phyloP scores from a whole-genome alignment of 805 yeast species.

The Vanderwaltozyma verrucispora region DNA sequence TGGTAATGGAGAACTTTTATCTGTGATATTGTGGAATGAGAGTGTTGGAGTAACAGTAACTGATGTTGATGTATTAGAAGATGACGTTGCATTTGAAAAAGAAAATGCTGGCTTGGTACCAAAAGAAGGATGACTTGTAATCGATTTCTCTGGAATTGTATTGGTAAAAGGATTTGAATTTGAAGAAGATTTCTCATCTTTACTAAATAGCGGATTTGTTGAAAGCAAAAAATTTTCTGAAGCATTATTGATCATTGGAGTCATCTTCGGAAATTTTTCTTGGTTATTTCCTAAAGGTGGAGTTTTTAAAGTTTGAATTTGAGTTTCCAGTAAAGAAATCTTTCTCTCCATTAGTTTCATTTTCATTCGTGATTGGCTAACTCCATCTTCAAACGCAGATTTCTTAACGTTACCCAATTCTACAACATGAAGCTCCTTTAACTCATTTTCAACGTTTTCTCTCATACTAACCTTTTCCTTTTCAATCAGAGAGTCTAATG shows the following conservation, averaged over 20 bases:
- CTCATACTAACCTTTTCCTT: constrained; percentile 5
- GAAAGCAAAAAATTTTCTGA: too few relatives aligned
- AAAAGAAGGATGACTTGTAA: not conserved
- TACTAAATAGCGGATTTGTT: too few relatives aligned
- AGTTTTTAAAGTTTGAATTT: constrained; percentile 12
- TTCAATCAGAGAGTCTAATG: not conserved
- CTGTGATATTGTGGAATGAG: too few relatives aligned
- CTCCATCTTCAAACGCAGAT: constrained; percentile 24
- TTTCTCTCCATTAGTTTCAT: constrained; percentile 23
- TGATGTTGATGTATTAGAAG: not conserved
- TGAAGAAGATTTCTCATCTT: too few relatives aligned
- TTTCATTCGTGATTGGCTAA: constrained; percentile 24
- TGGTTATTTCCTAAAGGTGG: too few relatives aligned
- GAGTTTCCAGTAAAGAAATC: constrained; percentile 21
- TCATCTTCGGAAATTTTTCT: too few relatives aligned
- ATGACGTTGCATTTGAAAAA: not conserved
- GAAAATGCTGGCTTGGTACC: not conserved
- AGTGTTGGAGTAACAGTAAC: too few relatives aligned
- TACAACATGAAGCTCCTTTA: constrained; percentile 14
- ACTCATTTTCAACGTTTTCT: constrained; percentile 18
- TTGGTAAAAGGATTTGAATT: not conserved
- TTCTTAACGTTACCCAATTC: constrained; percentile 30
- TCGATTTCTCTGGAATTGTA: too few relatives aligned
- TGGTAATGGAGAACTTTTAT: too few relatives aligned
- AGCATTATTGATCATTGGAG: too few relatives aligned